Conservation (phyloP, 2,329 filamentous ascomycete genomes). For the Aspergillus sojae region DNA sequence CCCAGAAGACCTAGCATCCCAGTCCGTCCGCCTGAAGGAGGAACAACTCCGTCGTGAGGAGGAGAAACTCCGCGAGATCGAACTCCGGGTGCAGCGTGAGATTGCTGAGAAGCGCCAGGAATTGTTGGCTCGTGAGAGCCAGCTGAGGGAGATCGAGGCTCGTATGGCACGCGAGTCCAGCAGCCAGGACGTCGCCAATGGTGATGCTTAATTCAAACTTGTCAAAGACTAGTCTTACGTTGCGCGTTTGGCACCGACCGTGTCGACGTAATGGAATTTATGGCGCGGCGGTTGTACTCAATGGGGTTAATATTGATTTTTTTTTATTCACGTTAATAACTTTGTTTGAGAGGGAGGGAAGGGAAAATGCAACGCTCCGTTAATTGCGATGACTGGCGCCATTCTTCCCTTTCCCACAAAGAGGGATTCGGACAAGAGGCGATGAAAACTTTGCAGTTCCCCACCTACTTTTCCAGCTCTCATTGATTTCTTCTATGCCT, state of each 20-base stretch:
- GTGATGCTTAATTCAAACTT: constrained; percentile 40
- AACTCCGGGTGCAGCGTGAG: constrained; percentile 98
- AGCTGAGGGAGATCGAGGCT: constrained; percentile 97
- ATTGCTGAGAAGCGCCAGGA: constrained; percentile 99
- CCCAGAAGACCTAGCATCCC: constrained; percentile 92
- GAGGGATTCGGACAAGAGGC: constrained; percentile 15
- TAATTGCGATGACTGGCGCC: constrained; percentile 30
- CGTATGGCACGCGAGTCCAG: constrained; percentile 89
- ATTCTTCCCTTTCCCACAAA: constrained; percentile 15
- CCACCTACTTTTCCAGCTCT: constrained; percentile 20
- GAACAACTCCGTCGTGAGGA: constrained; percentile 98
- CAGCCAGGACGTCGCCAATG: constrained; percentile 37
- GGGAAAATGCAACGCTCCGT: constrained; percentile 35
- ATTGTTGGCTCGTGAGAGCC: constrained; percentile 92
- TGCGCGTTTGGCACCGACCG: constrained; percentile 36
- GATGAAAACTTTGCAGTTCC: constrained; percentile 21
- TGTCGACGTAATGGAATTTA: constrained; percentile 40
- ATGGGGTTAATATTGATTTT: constrained; percentile 44
- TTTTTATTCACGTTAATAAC: constrained; percentile 45
- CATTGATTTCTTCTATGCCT: constrained; percentile 24
- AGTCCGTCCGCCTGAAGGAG: constrained; percentile 98
- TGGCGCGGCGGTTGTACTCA: constrained; percentile 38
- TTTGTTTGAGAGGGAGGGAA: constrained; percentile 31
- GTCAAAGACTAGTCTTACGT: constrained; percentile 25
- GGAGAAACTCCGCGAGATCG: constrained; percentile 99